phyloP scores from a whole-genome alignment of 164 flowering plant species.

The Euptelea pleiosperma region DNA sequence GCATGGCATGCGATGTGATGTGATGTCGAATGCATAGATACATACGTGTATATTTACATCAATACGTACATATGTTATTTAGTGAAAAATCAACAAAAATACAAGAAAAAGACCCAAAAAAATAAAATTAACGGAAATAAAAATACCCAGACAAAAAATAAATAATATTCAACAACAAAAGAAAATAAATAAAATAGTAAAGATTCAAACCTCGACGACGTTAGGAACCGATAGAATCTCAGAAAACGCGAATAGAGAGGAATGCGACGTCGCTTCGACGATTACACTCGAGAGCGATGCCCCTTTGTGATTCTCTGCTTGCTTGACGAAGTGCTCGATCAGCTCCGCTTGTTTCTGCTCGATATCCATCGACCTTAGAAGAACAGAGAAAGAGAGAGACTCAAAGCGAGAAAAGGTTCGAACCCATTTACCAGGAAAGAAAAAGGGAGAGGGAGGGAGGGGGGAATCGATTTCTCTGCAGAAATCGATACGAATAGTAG shows the following conservation, averaged over 20 bases:
- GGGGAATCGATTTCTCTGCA: neutral
- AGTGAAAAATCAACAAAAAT: too few relatives aligned
- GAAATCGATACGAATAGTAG: too few relatives aligned
- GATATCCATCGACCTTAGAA: constrained; percentile 51
- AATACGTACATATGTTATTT: too few relatives aligned
- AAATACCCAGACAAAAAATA: too few relatives aligned
- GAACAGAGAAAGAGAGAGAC: neutral
- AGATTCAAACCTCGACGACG: constrained; percentile 49
- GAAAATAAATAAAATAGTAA: too few relatives aligned
- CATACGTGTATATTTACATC: too few relatives aligned
- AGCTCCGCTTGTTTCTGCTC: constrained; percentile 83
- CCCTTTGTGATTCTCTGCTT: constrained; percentile 53
- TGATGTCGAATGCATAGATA: too few relatives aligned
- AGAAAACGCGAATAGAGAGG: constrained; percentile 85
- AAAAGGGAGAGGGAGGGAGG: neutral
- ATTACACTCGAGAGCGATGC: constrained; percentile 48
- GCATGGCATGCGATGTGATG: too few relatives aligned
- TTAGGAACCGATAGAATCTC: constrained; percentile 82
- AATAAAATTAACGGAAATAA: too few relatives aligned
- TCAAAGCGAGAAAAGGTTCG: neutral
- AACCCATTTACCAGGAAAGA: constrained; percentile 1
- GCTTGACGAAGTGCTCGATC: constrained; percentile 69
- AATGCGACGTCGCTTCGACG: constrained; percentile 75
- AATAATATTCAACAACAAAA: too few relatives aligned
- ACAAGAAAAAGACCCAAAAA: too few relatives aligned